These are phyloP conservation scores for Myrmaecium sp. DNA, from an alignment of 2,329 filamentous ascomycete species.

Conservation along the genomic window DNA sequence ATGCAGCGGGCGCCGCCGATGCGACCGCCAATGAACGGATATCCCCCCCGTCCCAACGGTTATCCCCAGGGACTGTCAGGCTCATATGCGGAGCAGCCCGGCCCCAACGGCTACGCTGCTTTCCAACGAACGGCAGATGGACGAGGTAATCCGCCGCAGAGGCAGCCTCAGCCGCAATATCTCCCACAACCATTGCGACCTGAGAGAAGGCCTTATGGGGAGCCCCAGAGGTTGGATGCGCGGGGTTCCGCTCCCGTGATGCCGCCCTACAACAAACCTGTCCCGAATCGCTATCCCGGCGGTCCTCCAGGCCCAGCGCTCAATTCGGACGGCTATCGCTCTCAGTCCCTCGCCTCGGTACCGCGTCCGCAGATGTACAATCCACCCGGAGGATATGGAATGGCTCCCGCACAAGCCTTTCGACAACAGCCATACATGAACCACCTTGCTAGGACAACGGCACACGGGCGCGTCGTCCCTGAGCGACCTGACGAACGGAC, in stretches of 20 bases:
- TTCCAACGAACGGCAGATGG: constrained; percentile 20
- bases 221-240: constrained; percentile 53
- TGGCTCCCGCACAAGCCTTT: constrained; percentile 55
- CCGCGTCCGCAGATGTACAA: constrained; percentile 44
- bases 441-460: constrained; percentile 61
- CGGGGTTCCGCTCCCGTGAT: constrained; percentile 33
- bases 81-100: constrained; percentile 2
- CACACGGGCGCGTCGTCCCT: constrained; percentile 79
- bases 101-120: constrained; percentile 10
- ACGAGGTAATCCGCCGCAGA: constrained; percentile 14
- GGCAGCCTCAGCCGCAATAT: constrained; percentile 36
- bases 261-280: constrained; percentile 35
- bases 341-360: constrained; percentile 75
- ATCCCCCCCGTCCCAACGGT: constrained; percentile 15
- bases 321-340: constrained; percentile 73
- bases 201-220: constrained; percentile 53
- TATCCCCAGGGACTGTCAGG: constrained; percentile 2
- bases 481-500: constrained; percentile 82
- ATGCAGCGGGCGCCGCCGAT: constrained; percentile 51
- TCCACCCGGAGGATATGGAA: constrained; percentile 40
- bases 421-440: constrained; percentile 60
- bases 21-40: constrained; percentile 30
- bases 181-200: constrained; percentile 43
- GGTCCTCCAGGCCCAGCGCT: constrained; percentile 41
- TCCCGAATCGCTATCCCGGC: constrained; percentile 37